Conservation (phyloP, 345 rosid species). For the Ailanthus altissimus region DNA sequence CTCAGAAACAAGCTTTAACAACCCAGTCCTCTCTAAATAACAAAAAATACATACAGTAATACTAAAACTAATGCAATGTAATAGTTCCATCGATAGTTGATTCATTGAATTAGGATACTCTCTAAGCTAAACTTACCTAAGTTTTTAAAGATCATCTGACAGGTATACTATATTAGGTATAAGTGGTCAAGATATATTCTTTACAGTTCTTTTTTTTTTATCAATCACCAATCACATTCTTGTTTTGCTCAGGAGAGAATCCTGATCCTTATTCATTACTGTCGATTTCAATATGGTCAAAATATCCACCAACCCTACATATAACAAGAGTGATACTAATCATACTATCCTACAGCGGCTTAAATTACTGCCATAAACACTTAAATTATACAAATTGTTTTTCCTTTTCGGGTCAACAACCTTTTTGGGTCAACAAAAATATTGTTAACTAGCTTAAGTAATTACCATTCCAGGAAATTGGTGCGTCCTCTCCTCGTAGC, state of each 20-base stretch:
- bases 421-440: not conserved
- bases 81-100: not conserved
- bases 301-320: not conserved
- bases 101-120: no score
- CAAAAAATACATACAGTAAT: not conserved
- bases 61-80: not conserved
- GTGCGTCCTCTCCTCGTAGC: slow-evolving; percentile 79
- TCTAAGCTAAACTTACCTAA: no score
- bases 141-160: no score
- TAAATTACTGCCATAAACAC: no score
- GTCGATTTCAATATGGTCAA: not conserved
- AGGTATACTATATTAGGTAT: no score
- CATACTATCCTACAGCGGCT: no score
- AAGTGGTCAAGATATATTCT: no score
- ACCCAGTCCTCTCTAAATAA: not conserved
- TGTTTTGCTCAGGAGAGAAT: no score
- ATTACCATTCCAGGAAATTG: slow-evolving; percentile 78
- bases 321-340: no score
- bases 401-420: not conserved
- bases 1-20: not conserved
- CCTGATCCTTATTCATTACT: not conserved
- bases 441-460: not conserved
- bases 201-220: no score
- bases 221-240: no score
- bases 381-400: not conserved